A percentile compares a stretch with the other conserved stretches of the same genome.
These are phyloP conservation scores for Plasmodium vivax DNA, from an alignment of 169 alveolate species.

Conservation along the genomic window DNA sequence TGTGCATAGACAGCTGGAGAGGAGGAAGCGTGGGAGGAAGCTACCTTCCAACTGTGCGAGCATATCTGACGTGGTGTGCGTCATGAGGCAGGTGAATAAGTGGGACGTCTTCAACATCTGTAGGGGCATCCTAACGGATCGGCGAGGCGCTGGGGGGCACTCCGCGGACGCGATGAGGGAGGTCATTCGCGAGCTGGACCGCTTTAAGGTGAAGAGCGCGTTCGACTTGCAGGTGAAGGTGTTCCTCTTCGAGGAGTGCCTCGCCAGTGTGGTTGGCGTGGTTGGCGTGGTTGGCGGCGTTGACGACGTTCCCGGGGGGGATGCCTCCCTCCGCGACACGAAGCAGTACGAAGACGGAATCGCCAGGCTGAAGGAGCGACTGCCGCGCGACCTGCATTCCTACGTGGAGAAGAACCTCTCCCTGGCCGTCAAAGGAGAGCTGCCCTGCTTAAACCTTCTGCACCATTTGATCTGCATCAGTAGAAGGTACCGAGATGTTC, in stretches of 20 bases:
- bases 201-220: background rate
- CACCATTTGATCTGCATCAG: background rate
- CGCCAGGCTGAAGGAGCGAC: background rate
- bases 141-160: background rate
- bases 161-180: background rate
- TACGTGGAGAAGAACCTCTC: background rate
- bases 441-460: background rate
- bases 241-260: slow-evolving; percentile 25
- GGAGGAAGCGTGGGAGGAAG: background rate
- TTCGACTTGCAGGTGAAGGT: slow-evolving; percentile 20
- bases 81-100: slow-evolving; percentile 15
- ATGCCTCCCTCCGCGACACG: background rate
- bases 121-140: background rate
- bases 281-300: background rate
- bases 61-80: slow-evolving; percentile 5
- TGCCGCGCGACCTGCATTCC: background rate
- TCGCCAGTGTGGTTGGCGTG: background rate
- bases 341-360: background rate
- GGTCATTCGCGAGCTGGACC: background rate
- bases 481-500: background rate
- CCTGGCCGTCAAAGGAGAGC: background rate
- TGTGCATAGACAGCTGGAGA: background rate
- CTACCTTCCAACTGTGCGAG: background rate
- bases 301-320: background rate
- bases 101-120: slow-evolving; percentile 10